phyloP scores from a whole-genome alignment of 176 grass and related monocot species.

The Sorghum bicolor region Sorghum_bicolor_NCBIv3 NC_012870.2:58853001-58853500 shows the following conservation, averaged over 20 bases:
- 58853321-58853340: constrained; percentile 29
- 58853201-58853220: constrained; percentile 60
- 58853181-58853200: constrained; percentile 50
- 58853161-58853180: constrained; percentile 56
- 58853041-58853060: constrained; percentile 72
- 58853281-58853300: not conserved
- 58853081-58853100: constrained; percentile 31
- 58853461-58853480: not conserved
- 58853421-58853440: not conserved
- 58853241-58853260: not conserved
- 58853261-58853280: not conserved
- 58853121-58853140: constrained; percentile 42
- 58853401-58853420: constrained; percentile 63
- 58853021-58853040: constrained; percentile 69
- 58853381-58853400: constrained; percentile 38
- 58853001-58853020: constrained; percentile 46
- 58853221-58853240: constrained; percentile 59
- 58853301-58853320: constrained; percentile 6
- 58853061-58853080: constrained; percentile 60
- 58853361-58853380: constrained; percentile 44
- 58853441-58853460: not conserved
- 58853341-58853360: constrained; percentile 54
- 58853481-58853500: not conserved
- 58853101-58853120: constrained; percentile 45
- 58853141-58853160: constrained; percentile 66